Evolutionary conservation across 2,329 filamentous ascomycete genomes (phyloP).

Genomic region (Fonsecaea monophora): DNA sequence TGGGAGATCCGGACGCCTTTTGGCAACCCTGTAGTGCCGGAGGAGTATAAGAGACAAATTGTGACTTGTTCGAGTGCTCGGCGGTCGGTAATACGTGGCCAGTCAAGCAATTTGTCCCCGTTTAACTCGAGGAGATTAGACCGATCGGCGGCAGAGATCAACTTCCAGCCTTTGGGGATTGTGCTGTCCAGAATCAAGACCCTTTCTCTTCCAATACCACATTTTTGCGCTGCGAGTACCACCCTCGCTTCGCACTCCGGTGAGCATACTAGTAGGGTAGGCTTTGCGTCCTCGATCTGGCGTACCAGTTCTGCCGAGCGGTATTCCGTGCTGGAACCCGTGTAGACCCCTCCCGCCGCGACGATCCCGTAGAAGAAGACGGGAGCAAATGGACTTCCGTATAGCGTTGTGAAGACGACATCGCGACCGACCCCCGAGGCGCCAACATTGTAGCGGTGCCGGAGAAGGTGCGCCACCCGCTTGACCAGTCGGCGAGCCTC

Average conservation of each 20-base stretch:
- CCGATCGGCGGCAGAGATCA: background rate
- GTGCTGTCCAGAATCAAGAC: background rate
- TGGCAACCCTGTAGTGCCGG: conserved; percentile 76
- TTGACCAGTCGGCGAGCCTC: background rate
- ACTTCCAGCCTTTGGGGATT: background rate
- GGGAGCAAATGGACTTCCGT: background rate
- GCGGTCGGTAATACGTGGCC: background rate
- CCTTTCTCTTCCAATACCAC: background rate
- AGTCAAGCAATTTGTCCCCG: background rate
- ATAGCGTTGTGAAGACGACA: background rate
- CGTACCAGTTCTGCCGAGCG: background rate
- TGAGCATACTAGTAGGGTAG: background rate
- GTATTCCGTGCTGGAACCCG: background rate
- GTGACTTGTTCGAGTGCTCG: background rate
- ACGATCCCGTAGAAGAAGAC: background rate
- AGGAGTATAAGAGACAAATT: background rate
- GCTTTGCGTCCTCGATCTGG: background rate
- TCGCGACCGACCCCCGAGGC: background rate
- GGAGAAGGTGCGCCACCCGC: background rate
- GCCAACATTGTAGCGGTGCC: background rate
- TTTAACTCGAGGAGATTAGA: background rate
- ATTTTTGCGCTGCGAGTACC: background rate
- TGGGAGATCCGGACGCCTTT: conserved; percentile 88
- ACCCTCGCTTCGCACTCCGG: background rate
- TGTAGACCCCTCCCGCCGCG: background rate